These are phyloP conservation scores for Bipolaris cookei DNA, from an alignment of 2,329 filamentous ascomycete species.

Conservation along the genomic window DNA sequence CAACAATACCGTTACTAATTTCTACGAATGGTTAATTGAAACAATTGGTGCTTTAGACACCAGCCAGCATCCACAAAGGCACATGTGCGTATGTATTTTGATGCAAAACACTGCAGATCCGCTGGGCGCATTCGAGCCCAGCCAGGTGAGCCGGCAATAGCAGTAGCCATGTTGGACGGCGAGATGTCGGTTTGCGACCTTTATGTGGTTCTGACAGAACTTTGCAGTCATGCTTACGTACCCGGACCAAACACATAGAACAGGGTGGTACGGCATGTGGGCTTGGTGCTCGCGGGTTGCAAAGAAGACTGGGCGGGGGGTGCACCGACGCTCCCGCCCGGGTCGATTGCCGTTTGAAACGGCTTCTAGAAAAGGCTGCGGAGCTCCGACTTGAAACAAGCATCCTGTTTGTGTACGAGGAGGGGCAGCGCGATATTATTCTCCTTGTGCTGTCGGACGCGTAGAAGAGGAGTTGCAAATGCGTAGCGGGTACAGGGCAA, in stretches of 20 bases:
- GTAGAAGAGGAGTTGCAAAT: background rate
- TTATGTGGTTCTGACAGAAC: slow-evolving; percentile 10
- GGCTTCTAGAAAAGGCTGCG: slow-evolving; percentile 31
- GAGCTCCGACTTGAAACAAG: slow-evolving; percentile 22
- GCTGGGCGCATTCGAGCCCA: no score
- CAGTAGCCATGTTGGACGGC: slow-evolving; percentile 4
- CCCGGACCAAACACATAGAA: slow-evolving; percentile 3
- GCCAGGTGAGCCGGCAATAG: background rate
- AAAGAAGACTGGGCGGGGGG: background rate
- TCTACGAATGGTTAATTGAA: no score
- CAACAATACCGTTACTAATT: no score
- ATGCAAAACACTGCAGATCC: background rate
- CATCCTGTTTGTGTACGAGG: slow-evolving; percentile 8
- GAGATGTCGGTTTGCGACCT: slow-evolving; percentile 1
- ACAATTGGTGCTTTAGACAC: background rate
- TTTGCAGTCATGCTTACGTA: slow-evolving; percentile 16
- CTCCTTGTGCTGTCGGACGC: background rate
- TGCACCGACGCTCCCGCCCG: background rate
- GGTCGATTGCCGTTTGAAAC: slow-evolving; percentile 26
- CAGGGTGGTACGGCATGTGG: slow-evolving; percentile 15
- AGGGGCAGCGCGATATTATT: background rate
- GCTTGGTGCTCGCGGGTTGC: background rate
- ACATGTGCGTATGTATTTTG: background rate
- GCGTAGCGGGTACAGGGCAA: slow-evolving; percentile 4
- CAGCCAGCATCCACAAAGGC: no score